These are phyloP conservation scores for Cladosporium sp. DNA, from an alignment of 2,329 filamentous ascomycete genomes.

Conservation along the genomic window DNA sequence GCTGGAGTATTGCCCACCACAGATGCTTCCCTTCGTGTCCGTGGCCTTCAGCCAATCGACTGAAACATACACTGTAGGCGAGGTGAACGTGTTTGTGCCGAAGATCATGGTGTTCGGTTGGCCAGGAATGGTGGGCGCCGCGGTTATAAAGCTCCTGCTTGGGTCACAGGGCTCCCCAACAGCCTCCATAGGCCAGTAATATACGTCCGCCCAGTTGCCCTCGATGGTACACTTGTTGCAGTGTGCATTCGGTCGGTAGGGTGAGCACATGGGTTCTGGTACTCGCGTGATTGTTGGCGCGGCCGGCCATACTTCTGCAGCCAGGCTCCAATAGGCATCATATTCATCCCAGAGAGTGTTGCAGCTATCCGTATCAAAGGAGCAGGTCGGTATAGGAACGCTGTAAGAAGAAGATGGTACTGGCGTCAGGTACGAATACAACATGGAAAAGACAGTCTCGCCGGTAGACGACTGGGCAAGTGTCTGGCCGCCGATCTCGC, in stretches of 20 bases:
- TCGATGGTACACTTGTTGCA: not conserved
- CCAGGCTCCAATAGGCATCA: not conserved
- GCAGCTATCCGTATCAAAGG: not conserved
- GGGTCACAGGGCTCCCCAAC: constrained; percentile 10
- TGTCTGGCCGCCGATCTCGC: not conserved
- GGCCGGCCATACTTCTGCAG: not conserved
- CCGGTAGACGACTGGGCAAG: not conserved
- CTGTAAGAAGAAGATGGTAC: not conserved
- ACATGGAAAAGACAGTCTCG: not conserved
- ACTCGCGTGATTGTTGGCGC: not conserved
- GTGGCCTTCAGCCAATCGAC: not conserved
- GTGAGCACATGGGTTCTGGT: not conserved
- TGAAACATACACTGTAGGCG: not conserved
- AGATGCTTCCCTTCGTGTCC: not conserved
- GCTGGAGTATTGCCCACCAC: not conserved
- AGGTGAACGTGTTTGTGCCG: not conserved
- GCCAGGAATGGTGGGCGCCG: constrained; percentile 6
- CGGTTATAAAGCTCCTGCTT: constrained; percentile 1
- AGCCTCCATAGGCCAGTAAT: constrained; percentile 12
- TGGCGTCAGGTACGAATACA: not conserved
- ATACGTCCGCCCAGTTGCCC: not conserved
- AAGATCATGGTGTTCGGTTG: constrained; percentile 1
- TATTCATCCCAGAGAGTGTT: not conserved
- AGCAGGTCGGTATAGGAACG: not conserved
- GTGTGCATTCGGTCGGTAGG: not conserved